These are phyloP conservation scores for Cardiospermum halicacabum DNA, from an alignment of 345 rosid genomes.

Conservation along the genomic window DNA sequence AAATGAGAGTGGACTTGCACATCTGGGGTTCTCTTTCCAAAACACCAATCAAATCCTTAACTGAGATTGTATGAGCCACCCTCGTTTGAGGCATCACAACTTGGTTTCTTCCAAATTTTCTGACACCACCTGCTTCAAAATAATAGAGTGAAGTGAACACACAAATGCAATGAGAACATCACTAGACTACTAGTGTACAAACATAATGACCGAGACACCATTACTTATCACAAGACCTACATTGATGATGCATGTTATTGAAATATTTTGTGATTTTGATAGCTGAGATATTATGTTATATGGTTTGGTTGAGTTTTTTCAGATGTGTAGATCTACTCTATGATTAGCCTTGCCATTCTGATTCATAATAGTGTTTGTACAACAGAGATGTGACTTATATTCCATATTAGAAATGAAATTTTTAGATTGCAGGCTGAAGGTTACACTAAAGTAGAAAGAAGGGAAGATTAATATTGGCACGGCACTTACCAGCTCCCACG, in stretches of 20 bases:
- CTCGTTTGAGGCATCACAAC: conserved; percentile 32
- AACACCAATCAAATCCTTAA: conserved; percentile 77
- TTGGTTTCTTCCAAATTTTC: conserved; percentile 64
- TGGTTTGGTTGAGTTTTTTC: too few relatives aligned
- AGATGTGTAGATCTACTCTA: too few relatives aligned
- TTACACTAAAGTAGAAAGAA: too few relatives aligned
- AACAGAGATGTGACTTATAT: not conserved
- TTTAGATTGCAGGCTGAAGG: not conserved
- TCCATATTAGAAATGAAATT: not conserved
- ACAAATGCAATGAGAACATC: too few relatives aligned
- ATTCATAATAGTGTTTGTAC: not conserved
- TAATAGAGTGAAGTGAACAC: not conserved
- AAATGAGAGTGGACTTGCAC: conserved; percentile 77
- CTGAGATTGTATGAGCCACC: conserved; percentile 57
- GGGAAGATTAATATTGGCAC: too few relatives aligned
- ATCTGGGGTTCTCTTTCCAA: conserved; percentile 95
- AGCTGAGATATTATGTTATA: too few relatives aligned
- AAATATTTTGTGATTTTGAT: too few relatives aligned
- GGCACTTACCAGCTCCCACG: conserved; percentile 48
- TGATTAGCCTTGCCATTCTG: too few relatives aligned
- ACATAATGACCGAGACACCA: too few relatives aligned
- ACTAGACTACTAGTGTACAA: too few relatives aligned
- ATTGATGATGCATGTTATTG: too few relatives aligned
- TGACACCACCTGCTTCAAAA: conserved; percentile 39
- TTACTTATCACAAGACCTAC: too few relatives aligned